phyloP scores from a whole-genome alignment of 148 eudicot genomes.

The Vaccinium vitisidaea region DNA sequence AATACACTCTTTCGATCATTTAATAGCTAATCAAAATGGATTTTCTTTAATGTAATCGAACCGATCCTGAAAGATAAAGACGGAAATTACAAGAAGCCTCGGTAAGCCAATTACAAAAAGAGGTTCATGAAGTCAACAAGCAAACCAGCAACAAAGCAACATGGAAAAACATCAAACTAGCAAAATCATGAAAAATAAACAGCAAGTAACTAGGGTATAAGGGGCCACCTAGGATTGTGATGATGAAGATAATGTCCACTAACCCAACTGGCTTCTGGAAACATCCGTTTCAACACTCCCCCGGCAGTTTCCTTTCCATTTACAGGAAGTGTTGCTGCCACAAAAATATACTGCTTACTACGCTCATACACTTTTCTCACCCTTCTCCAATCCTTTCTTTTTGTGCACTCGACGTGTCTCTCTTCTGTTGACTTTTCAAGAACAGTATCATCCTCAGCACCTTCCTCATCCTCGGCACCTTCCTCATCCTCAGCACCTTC shows the following conservation, averaged over 20 bases:
- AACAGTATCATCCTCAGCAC: conserved; percentile 19
- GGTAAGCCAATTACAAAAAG: background rate
- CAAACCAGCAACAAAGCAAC: background rate
- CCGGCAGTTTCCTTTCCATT: conserved; percentile 94
- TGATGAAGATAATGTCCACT: conserved; percentile 81
- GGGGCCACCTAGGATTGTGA: conserved; percentile 79
- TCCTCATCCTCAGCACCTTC: conserved; percentile 33
- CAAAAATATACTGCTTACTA: conserved; percentile 91
- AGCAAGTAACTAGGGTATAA: conserved; percentile 9
- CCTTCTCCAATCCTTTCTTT: conserved; percentile 73
- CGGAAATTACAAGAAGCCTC: background rate
- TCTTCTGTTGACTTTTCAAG: conserved; percentile 26
- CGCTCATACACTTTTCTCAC: conserved; percentile 64
- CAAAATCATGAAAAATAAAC: conserved; percentile 6
- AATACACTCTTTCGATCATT: background rate
- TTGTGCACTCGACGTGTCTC: conserved; percentile 22
- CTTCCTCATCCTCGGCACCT: conserved; percentile 35
- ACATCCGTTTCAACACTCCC: conserved; percentile 74
- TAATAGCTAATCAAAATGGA: background rate
- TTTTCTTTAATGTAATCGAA: background rate
- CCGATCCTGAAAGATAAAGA: background rate
- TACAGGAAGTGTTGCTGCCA: conserved; percentile 91
- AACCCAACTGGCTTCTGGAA: conserved; percentile 86
- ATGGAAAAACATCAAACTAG: background rate
- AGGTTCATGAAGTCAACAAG: background rate